Evolutionary conservation across 2,329 filamentous ascomycete genomes (phyloP).

Genomic region (Epichloe uncinata): DNA sequence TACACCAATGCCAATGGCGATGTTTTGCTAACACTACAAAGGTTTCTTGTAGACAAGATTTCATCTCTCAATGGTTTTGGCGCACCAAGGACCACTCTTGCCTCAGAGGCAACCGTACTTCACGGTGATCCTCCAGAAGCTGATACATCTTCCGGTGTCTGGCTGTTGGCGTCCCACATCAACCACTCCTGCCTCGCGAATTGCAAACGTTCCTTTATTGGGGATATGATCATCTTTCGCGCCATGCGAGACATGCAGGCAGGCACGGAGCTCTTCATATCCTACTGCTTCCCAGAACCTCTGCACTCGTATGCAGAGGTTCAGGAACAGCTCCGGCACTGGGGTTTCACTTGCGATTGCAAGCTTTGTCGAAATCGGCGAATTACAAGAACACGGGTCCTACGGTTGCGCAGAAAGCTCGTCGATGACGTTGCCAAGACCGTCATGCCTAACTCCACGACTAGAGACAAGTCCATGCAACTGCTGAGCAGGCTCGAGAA

Average conservation of each 20-base stretch:
- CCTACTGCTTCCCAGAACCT: not conserved
- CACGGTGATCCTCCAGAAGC: too few species aligned
- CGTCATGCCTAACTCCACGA: not conserved
- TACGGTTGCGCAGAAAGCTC: not conserved
- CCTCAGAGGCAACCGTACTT: not conserved
- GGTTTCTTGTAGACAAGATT: conserved; percentile 32
- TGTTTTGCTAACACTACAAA: conserved; percentile 8
- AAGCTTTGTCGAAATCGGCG: not conserved
- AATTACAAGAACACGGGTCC: not conserved
- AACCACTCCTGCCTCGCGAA: conserved; percentile 41
- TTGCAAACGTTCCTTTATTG: conserved; percentile 34
- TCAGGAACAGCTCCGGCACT: not conserved
- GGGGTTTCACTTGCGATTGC: not conserved
- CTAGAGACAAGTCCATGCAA: not conserved
- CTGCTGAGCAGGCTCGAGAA: not conserved
- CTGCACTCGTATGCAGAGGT: not conserved
- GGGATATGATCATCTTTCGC: conserved; percentile 38
- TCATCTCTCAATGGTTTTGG: conserved; percentile 31
- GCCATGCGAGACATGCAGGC: conserved; percentile 28
- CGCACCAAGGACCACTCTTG: conserved; percentile 12
- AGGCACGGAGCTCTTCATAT: conserved; percentile 31
- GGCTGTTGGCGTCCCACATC: conserved; percentile 32
- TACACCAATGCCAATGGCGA: not conserved
- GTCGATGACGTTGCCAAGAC: not conserved
- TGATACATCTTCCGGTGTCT: conserved; percentile 24